Conservation (phyloP, 2,329 filamentous ascomycete genomes). For the Neurospora sp. region DNA sequence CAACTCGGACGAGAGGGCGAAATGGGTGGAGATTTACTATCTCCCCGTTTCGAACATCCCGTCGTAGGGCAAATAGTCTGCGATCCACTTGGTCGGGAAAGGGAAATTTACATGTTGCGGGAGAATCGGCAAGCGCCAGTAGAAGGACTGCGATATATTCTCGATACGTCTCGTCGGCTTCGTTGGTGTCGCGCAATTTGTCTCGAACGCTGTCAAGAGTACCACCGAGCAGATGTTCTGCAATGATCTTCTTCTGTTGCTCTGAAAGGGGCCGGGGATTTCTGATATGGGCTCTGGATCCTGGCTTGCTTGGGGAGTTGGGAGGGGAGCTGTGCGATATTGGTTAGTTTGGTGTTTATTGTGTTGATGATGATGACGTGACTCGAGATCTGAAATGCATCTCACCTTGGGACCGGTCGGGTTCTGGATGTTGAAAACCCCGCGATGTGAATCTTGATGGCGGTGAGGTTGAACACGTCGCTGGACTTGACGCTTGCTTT, state of each 20-base stretch:
- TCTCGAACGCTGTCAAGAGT: background rate
- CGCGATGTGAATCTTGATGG: background rate
- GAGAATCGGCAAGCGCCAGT: background rate
- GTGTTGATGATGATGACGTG: background rate
- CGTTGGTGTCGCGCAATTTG: background rate
- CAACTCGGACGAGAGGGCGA: background rate
- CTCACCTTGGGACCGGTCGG: background rate
- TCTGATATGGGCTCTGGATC: rapidly evolving
- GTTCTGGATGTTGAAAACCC: background rate
- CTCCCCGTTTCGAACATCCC: background rate
- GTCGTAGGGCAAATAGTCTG: background rate
- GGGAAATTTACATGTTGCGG: background rate
- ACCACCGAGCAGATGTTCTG: background rate
- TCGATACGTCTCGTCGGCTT: background rate
- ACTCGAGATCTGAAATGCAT: background rate
- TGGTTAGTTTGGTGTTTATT: no score
- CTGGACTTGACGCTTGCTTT: background rate
- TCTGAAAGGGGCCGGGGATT: background rate
- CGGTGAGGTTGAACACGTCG: background rate
- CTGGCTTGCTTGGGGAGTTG: no score
- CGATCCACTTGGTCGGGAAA: background rate
- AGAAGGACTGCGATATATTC: background rate
- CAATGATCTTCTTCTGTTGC: background rate
- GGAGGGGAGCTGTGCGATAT: background rate
- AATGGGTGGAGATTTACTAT: background rate